These are phyloP conservation scores for Psilocybe azurescens DNA, from an alignment of 768 basidiomycete species.

Conservation along the genomic window DNA sequence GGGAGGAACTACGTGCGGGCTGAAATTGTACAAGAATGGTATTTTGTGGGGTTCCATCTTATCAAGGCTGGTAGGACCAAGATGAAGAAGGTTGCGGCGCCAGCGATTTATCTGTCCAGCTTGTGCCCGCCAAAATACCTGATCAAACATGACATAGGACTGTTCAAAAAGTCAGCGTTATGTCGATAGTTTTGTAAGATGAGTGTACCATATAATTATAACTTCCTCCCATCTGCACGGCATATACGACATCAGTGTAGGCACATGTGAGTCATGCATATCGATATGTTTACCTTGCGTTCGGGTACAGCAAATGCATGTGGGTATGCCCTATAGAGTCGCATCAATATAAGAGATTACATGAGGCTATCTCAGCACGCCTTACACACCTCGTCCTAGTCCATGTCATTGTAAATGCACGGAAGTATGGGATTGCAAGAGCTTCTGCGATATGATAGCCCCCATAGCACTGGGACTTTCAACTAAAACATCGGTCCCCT, in stretches of 20 bases:
- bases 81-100: constrained; percentile 76
- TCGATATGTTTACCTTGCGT: constrained; percentile 62
- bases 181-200: neutral
- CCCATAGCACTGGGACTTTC: constrained; percentile 98
- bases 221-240: constrained; percentile 85
- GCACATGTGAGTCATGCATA: neutral
- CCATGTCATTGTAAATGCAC: constrained; percentile 99
- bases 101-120: constrained; percentile 95
- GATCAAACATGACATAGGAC: constrained; percentile 97
- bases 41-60: constrained; percentile 98
- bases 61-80: constrained; percentile 86
- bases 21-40: constrained; percentile 98
- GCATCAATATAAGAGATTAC: neutral
- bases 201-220: constrained; percentile 94
- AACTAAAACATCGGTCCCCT: constrained; percentile 89
- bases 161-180: constrained; percentile 29
- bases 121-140: constrained; percentile 96
- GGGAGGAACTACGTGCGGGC: constrained; percentile 86
- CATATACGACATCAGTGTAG: constrained; percentile 15
- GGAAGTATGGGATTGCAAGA: constrained; percentile 89
- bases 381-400: constrained; percentile 76
- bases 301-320: constrained; percentile 99
- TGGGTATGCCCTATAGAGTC: constrained; percentile 76
- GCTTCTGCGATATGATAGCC: constrained; percentile 98
- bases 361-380: neutral